Evolutionary conservation across 75 land plant genomes (phyloP).

Genomic region (Ceratopteris richardii): DNA sequence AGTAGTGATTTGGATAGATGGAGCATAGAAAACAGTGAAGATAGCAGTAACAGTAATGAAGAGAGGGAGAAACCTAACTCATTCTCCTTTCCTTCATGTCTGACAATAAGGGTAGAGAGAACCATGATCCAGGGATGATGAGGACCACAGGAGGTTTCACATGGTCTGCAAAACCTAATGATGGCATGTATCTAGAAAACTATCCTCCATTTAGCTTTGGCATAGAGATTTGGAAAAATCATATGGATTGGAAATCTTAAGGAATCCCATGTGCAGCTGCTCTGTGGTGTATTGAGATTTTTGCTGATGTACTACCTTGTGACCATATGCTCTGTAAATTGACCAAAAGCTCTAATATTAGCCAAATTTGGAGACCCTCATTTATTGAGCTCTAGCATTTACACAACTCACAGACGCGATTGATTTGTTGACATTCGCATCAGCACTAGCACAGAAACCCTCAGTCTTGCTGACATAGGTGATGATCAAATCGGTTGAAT

Average conservation of each 20-base stretch:
- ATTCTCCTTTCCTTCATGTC: constrained; percentile 12
- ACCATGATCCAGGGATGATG: constrained; percentile 13
- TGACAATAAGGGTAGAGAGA: constrained; percentile 6
- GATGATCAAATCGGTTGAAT: no score
- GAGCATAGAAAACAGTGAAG: constrained; percentile 20
- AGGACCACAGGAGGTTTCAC: constrained; percentile 30
- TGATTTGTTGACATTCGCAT: no score
- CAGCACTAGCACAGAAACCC: no score
- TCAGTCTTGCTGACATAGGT: no score
- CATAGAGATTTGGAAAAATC: constrained; percentile 16
- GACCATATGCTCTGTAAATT: constrained; percentile 1
- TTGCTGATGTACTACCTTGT: constrained; percentile 4
- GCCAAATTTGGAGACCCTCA: no score
- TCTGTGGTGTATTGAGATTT: constrained; percentile 14
- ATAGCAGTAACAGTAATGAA: constrained; percentile 5
- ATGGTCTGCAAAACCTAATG: constrained; percentile 31
- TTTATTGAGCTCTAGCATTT: no score
- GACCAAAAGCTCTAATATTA: no score
- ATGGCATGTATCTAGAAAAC: constrained; percentile 22
- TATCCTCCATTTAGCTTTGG: constrained; percentile 42
- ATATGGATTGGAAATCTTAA: constrained; percentile 3
- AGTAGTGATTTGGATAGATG: constrained; percentile 26
- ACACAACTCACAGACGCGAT: no score
- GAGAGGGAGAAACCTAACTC: not conserved
- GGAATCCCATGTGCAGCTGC: constrained; percentile 25